A percentile compares a stretch with the other conserved stretches of the same genome.
These are phyloP conservation scores for Paragyromitra xinjiangensis DNA, from an alignment of 495 filamentous ascomycete species.

Conservation along the genomic window DNA sequence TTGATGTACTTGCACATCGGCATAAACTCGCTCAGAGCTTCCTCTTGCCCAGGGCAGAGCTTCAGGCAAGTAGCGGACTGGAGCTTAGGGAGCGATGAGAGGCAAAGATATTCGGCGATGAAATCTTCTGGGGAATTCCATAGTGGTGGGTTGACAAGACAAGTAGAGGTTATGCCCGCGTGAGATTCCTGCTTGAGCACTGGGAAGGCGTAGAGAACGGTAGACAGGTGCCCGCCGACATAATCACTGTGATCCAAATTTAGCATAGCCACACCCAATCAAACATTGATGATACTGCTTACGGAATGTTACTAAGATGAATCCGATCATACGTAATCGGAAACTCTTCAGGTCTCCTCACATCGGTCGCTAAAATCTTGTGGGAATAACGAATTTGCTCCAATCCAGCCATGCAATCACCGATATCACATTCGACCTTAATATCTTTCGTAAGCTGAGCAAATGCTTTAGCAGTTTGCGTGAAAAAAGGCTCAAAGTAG, in stretches of 20 bases:
- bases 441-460: constrained; percentile 31
- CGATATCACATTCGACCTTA: constrained; percentile 54
- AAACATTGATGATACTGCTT: constrained; percentile 36
- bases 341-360: constrained; percentile 54
- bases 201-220: constrained; percentile 57
- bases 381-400: constrained; percentile 55
- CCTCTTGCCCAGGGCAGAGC: constrained; percentile 25
- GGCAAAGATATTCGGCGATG: constrained; percentile 55
- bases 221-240: constrained; percentile 58
- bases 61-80: constrained; percentile 16
- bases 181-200: constrained; percentile 50
- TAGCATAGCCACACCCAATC: not conserved
- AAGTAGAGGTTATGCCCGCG: constrained; percentile 47
- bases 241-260: constrained; percentile 57
- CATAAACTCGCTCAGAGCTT: constrained; percentile 23
- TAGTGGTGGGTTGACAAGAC: constrained; percentile 52
- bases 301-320: constrained; percentile 61
- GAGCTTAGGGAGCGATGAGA: constrained; percentile 43
- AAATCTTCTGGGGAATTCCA: constrained; percentile 34
- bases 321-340: constrained; percentile 58
- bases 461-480: constrained; percentile 8
- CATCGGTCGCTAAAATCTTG: constrained; percentile 25
- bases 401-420: constrained; percentile 56
- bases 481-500: constrained; percentile 38
- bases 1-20: constrained; percentile 42